Conservation (phyloP, 208 protist species). For the Acanthamoeba culbertsoni region DNA sequence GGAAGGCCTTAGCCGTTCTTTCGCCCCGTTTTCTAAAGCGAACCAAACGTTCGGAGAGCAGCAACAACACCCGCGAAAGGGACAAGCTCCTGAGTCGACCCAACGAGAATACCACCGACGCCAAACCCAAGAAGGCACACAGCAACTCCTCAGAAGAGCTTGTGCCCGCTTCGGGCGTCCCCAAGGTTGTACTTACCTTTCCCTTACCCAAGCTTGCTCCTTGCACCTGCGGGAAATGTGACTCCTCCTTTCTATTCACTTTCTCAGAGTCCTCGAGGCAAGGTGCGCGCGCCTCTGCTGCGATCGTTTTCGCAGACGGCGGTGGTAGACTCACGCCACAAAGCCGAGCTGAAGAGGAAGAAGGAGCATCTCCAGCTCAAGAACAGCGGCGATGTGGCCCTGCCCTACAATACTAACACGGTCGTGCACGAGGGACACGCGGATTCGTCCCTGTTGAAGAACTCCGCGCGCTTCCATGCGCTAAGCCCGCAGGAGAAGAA, state of each 20-base stretch:
- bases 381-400: not conserved
- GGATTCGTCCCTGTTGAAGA: too few relatives aligned
- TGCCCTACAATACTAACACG: too few relatives aligned
- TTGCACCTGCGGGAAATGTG: too few relatives aligned
- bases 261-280: not conserved
- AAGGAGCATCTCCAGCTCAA: not conserved
- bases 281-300: not conserved
- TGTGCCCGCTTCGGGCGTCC: too few relatives aligned
- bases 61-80: not conserved
- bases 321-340: not conserved
- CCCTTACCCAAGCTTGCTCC: too few relatives aligned
- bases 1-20: not conserved
- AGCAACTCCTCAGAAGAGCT: too few relatives aligned
- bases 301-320: slow-evolving; percentile 22
- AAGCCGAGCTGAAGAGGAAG: not conserved
- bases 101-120: too few relatives aligned
- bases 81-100: not conserved
- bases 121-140: too few relatives aligned
- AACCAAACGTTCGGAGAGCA: not conserved
- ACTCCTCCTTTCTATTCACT: too few relatives aligned
- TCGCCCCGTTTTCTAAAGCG: not conserved
- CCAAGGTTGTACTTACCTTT: too few relatives aligned
- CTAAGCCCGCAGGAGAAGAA: not conserved
- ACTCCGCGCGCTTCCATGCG: not conserved
- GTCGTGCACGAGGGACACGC: too few relatives aligned